Evolutionary conservation across 176 grass and related monocot genomes (phyloP).

Genomic region (Panicum miliaceum): DNA sequence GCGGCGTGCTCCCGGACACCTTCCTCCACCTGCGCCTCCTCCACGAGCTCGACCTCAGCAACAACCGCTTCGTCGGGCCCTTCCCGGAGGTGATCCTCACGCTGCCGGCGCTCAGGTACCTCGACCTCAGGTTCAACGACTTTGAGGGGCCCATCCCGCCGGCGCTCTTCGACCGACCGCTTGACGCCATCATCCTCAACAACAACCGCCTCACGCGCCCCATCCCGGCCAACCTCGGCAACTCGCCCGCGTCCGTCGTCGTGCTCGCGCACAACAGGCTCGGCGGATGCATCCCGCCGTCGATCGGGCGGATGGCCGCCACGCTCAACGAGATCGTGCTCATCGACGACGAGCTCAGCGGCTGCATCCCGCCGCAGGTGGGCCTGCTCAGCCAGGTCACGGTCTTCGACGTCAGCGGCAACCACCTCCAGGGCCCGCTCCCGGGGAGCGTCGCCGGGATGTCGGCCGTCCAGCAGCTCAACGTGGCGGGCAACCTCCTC

Average conservation of each 20-base stretch:
- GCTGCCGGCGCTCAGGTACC: slow-evolving; percentile 46
- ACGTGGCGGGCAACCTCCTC: slow-evolving; percentile 45
- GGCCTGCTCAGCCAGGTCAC: slow-evolving; percentile 35
- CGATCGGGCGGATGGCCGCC: slow-evolving; percentile 35
- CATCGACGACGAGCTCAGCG: slow-evolving; percentile 52
- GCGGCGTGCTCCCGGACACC: slow-evolving; percentile 55
- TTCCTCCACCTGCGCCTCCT: slow-evolving; percentile 53
- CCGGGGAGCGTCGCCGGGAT: slow-evolving; percentile 7
- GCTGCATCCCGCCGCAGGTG: slow-evolving; percentile 44
- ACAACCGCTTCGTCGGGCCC: slow-evolving; percentile 56
- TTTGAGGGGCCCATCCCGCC: slow-evolving; percentile 50
- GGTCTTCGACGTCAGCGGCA: slow-evolving; percentile 49
- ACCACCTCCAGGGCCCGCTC: slow-evolving; percentile 47
- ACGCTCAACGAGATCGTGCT: slow-evolving; percentile 63
- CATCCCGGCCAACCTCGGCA: slow-evolving; percentile 49
- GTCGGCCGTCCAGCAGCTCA: slow-evolving; percentile 29
- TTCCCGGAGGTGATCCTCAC: slow-evolving; percentile 47
- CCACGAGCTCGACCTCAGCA: slow-evolving; percentile 77
- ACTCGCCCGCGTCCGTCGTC: slow-evolving; percentile 46
- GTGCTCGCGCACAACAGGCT: slow-evolving; percentile 62
- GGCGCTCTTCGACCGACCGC: slow-evolving; percentile 26
- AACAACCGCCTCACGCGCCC: slow-evolving; percentile 39
- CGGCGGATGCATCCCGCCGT: slow-evolving; percentile 31
- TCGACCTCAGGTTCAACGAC: slow-evolving; percentile 69
- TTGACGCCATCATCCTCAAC: slow-evolving; percentile 51